Base-by-base conservation (phyloP, 2,329 filamentous ascomycete species). In the Myotisia sp. region DNA sequence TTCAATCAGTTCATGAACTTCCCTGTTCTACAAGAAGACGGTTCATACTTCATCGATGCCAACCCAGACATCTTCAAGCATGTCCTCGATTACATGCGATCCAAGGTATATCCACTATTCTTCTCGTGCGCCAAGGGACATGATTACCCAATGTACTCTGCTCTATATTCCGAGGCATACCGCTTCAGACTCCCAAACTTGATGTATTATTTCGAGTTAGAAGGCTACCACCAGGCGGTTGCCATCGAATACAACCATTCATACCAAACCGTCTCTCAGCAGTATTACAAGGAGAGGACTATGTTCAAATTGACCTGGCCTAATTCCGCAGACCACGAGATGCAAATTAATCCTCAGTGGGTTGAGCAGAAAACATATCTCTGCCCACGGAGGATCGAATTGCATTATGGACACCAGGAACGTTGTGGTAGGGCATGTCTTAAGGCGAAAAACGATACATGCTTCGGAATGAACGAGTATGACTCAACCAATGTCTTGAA, bases 31-130 rank as follows among this genome's bases (percentile, higher is more conserved):
- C 26, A 23, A 14, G 13, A 36, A 5, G 27, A 36, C 17, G 26
- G 34, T 3, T 23, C 34, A 4, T 14, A 28, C n/a, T 31, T 21
- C 16, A 6, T 36, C 27, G 34, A 36, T 17, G 26, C 12, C 4
- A 12, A 30, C 16, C 34, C 34, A 14, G 18, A 13, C 13, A 8
- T 30, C 5, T 36, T 36, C 20, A n/a, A 16, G 13, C 14, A 31
- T 14, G 31, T 36, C 20, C 14, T 36, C 10, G 12, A 36, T 14
- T 36, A 30, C 14, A 17, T 36, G n/a, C 34, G 34, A n/a, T 13
- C n/a, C 4, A 19, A 19, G 3, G 10, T 10, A 4, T 30, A 14
- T 16, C 26, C 34, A 9, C 10, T 36, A 6, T n/a, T 24, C 13
- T 36, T 19, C 26, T 28, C 12, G 13, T n/a, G 21, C 10, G 18